Evolutionary conservation across 1,139 yeast genomes (phyloP).

Genomic region (Protomyces pachydermus): DNA sequence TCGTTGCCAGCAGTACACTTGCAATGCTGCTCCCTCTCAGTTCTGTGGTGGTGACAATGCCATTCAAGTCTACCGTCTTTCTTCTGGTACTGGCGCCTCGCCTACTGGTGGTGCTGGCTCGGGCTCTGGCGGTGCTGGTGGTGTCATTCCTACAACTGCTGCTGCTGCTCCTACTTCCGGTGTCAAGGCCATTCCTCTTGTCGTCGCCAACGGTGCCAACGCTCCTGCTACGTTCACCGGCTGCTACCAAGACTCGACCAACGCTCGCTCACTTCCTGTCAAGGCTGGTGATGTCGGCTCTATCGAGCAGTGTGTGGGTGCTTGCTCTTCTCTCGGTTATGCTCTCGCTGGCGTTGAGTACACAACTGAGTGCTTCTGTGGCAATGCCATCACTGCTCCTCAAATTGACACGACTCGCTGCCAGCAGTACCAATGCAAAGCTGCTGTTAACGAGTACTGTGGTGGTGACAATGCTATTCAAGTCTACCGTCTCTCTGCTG

Average conservation of each 20-base stretch:
- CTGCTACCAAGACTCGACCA: background rate
- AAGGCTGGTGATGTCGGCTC: background rate
- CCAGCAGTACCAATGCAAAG: conserved; percentile 22
- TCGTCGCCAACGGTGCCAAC: background rate
- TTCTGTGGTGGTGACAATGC: conserved; percentile 21
- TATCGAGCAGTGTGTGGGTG: background rate
- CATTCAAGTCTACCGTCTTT: conserved; percentile 12
- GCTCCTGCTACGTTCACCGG: background rate
- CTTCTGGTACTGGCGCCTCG: conserved; percentile 20
- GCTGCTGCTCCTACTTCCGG: background rate
- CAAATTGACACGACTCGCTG: conserved; percentile 13
- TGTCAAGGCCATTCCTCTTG: background rate
- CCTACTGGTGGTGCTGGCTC: conserved; percentile 34
- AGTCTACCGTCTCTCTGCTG: conserved; percentile 8
- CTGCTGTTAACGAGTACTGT: conserved; percentile 10
- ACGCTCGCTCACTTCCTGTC: background rate
- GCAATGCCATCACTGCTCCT: conserved; percentile 11
- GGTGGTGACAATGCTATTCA: conserved; percentile 21
- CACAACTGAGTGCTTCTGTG: conserved; percentile 15
- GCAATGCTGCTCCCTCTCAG: conserved; percentile 8
- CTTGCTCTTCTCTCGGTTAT: background rate
- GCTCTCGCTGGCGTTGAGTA: conserved; percentile 1
- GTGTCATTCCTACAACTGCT: background rate
- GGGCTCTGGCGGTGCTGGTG: conserved; percentile 55
- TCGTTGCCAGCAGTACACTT: conserved; percentile 8